Evolutionary conservation across 768 basidiomycete genomes (phyloP).

Genomic region (Pisolithus microcarpus): DNA sequence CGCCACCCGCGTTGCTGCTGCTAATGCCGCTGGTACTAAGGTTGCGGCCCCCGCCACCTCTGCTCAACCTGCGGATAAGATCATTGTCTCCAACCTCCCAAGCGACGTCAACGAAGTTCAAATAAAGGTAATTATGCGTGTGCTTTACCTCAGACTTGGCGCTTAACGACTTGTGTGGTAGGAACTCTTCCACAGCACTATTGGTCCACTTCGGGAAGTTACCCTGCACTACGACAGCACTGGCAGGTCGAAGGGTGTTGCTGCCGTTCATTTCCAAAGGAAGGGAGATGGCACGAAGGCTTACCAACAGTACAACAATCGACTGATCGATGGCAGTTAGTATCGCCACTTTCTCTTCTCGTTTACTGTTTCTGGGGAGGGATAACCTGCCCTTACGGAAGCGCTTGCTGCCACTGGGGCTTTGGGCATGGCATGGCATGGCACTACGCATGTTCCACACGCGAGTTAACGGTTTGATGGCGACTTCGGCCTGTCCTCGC

Average conservation of each 20-base stretch:
- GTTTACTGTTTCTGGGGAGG: slow-evolving; percentile 25
- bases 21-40: slow-evolving; percentile 36
- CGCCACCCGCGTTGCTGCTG: slow-evolving; percentile 45
- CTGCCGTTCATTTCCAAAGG: slow-evolving; percentile 76
- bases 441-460: slow-evolving; percentile 19
- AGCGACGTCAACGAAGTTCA: slow-evolving; percentile 88
- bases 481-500: slow-evolving; percentile 26
- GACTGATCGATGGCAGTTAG: slow-evolving; percentile 99
- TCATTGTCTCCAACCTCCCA: slow-evolving; percentile 93
- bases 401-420: slow-evolving; percentile 15
- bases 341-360: slow-evolving; percentile 52
- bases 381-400: slow-evolving; percentile 10
- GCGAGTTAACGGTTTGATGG: slow-evolving; percentile 27
- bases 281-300: slow-evolving; percentile 91
- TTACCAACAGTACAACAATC: slow-evolving; percentile 91
- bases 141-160: background rate
- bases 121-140: slow-evolving; percentile 63
- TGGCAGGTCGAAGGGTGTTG: slow-evolving; percentile 88
- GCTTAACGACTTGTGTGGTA: slow-evolving; percentile 25
- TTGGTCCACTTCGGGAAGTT: slow-evolving; percentile 80
- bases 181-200: slow-evolving; percentile 90
- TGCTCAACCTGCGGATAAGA: slow-evolving; percentile 61
- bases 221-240: slow-evolving; percentile 76
- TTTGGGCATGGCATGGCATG: slow-evolving; percentile 17
- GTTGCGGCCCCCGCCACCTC: slow-evolving; percentile 34